Evolutionary conservation across 345 rosid species (phyloP), one percentile per base, ranked within the genome.

Genomic region (Mangifera indica): DNA sequence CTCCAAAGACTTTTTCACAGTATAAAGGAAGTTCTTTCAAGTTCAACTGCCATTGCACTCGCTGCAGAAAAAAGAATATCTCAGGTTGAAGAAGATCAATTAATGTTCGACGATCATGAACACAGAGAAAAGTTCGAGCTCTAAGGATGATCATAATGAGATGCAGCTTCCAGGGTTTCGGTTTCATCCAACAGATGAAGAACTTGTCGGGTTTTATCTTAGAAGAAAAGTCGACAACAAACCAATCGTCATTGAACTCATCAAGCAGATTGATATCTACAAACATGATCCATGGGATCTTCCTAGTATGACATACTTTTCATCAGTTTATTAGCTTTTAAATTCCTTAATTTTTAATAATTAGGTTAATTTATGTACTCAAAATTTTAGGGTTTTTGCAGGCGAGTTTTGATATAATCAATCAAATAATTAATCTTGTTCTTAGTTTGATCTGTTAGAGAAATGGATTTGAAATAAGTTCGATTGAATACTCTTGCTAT

Each of bases 211-310:
- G 72, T 94, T 88, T 78, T 91, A 94, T 78, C 89, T 94, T n/a
- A 84, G 80, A 21, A 73, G 88, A 58, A 88, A 85, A 45, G 86
- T 94, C 26, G 86, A 85, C 4, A 85, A 76, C 80, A 91, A 86
- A 75, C 79, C 87, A 0, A 73, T 81, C 76, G 79, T 74, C 49
- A 80, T 90, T 51, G 88, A 87, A 49, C 82, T 91, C 80, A 89
- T 94, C 83, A 80, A 71, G 59, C 88, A 88, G 71, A 74, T 90
- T 48, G 98, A 93, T 73, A 88, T 93, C 84, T 93, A 93, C 83
- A 88, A 90, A 77, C 85, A 72, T 52, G 94, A 92, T 75, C 98
- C 97, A 0, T 91, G 97, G 98, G 97, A 94, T 85, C 94, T 94
- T 68, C 98, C 97, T 73, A 90, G 97, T 92, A 90, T 32, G 89